phyloP scores from a whole-genome alignment of 306 rosid species.

The Rosa lucieae region DNA sequence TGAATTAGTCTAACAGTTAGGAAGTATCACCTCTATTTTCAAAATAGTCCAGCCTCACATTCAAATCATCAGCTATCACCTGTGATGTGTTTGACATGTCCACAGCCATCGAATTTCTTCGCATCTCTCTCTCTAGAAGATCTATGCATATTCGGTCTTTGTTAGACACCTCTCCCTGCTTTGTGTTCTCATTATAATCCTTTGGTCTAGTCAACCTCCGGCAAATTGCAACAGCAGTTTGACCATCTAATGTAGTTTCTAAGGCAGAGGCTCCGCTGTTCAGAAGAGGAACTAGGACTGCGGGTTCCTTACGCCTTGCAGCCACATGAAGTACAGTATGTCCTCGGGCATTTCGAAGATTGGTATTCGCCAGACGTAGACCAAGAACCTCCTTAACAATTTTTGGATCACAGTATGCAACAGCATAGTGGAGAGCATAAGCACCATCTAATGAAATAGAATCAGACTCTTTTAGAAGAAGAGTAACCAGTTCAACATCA shows the following conservation, averaged over 20 bases:
- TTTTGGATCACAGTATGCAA: conserved; percentile 86
- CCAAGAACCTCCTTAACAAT: conserved; percentile 71
- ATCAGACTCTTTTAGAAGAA: conserved; percentile 65
- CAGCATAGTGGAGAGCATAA: conserved; percentile 74
- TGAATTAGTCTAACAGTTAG: conserved; percentile 7
- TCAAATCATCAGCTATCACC: conserved; percentile 56
- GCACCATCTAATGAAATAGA: conserved; percentile 68
- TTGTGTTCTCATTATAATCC: conserved; percentile 55
- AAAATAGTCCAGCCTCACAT: conserved; percentile 60
- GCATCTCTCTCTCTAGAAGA: conserved; percentile 82
- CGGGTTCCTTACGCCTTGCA: conserved; percentile 82
- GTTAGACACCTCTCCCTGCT: conserved; percentile 64
- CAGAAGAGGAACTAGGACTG: conserved; percentile 65
- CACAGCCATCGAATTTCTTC: conserved; percentile 52
- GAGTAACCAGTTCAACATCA: conserved; percentile 79
- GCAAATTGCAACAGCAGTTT: conserved; percentile 80
- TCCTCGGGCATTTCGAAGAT: conserved; percentile 53
- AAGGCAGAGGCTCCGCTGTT: conserved; percentile 63
- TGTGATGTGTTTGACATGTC: conserved; percentile 41
- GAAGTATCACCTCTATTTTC: conserved; percentile 75
- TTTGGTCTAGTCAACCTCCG: conserved; percentile 78
- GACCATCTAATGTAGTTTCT: conserved; percentile 66
- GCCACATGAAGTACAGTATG: conserved; percentile 81
- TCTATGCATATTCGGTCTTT: conserved; percentile 83
- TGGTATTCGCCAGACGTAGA: conserved; percentile 49